phyloP scores from a whole-genome alignment of 805 yeast species.

The Phaffomyces antillensis region DNA sequence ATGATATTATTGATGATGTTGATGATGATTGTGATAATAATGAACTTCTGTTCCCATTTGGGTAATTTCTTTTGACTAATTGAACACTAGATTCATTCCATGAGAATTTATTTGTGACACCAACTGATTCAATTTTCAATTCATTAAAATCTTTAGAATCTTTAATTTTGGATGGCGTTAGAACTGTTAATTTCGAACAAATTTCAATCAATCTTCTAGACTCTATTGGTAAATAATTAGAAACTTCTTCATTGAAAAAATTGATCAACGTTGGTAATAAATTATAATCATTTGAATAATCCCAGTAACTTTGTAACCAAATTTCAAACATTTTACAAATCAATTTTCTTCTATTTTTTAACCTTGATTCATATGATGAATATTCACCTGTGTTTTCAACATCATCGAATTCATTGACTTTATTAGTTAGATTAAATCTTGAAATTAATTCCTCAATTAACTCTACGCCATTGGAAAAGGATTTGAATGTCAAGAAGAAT shows the following conservation, averaged over 20 bases:
- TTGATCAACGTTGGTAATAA: slow-evolving; percentile 65
- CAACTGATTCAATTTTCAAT: neutral
- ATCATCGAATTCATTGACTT: slow-evolving; percentile 25
- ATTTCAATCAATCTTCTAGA: slow-evolving; percentile 53
- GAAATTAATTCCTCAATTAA: slow-evolving; percentile 60
- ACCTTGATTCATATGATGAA: slow-evolving; percentile 33
- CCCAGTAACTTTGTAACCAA: slow-evolving; percentile 94
- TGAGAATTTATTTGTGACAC: neutral
- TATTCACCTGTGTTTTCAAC: slow-evolving; percentile 29
- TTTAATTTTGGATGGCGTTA: slow-evolving; percentile 42
- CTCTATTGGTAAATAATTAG: slow-evolving; percentile 56
- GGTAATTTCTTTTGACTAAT: slow-evolving; percentile 45
- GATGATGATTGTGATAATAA: slow-evolving; percentile 32
- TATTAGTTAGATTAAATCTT: slow-evolving; percentile 50
- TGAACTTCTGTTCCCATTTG: slow-evolving; percentile 21
- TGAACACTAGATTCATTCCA: slow-evolving; percentile 29
- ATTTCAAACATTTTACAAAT: slow-evolving; percentile 63
- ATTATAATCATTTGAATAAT: slow-evolving; percentile 48
- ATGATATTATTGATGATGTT: slow-evolving; percentile 24
- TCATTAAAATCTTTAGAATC: slow-evolving; percentile 2
- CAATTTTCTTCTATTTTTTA: slow-evolving; percentile 52
- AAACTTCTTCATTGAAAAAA: slow-evolving; percentile 73
- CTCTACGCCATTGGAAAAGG: slow-evolving; percentile 60
- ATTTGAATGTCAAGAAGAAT: slow-evolving; percentile 69
- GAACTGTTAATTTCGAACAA: slow-evolving; percentile 52